Conservation (phyloP, 192 early-diverging fungal species). For the Mortierella antarctica region DNA sequence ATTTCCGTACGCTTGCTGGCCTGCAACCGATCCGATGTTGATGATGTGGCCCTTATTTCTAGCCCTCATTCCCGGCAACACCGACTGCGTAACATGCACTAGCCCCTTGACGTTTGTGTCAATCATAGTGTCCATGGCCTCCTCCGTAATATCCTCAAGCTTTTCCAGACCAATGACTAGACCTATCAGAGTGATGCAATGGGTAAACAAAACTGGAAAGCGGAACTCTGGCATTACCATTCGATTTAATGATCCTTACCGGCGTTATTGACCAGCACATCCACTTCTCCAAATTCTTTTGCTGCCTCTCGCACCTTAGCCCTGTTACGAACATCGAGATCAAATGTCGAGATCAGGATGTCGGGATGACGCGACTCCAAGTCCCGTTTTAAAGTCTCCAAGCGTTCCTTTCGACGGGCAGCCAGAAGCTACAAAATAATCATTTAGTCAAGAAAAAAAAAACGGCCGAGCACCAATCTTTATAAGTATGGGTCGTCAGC, state of each 20-base stretch:
- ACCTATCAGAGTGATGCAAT: constrained; percentile 35
- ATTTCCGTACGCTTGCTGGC: constrained; percentile 71
- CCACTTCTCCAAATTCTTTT: constrained; percentile 65
- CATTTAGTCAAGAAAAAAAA: neutral
- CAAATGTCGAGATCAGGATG: constrained; percentile 68
- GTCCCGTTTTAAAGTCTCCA: constrained; percentile 66
- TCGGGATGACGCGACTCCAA: constrained; percentile 58
- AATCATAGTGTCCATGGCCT: constrained; percentile 81
- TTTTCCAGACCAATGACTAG: constrained; percentile 79
- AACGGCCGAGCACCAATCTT: neutral
- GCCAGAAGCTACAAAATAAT: constrained; percentile 59
- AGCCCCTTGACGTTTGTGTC: constrained; percentile 94
- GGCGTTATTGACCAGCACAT: constrained; percentile 93
- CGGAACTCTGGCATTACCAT: neutral
- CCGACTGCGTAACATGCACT: constrained; percentile 81
- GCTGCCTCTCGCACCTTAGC: constrained; percentile 68
- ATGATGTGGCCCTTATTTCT: constrained; percentile 81
- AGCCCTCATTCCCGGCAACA: constrained; percentile 81
- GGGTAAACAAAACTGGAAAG: neutral
- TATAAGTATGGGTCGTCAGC: neutral
- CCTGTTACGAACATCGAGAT: constrained; percentile 78
- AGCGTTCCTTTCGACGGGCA: constrained; percentile 72
- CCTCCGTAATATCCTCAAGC: constrained; percentile 67
- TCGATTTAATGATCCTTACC: constrained; percentile 40
- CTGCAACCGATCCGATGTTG: constrained; percentile 85